Evolutionary conservation across 2,329 filamentous ascomycete genomes (phyloP), one percentile per base, ranked within the genome.

Genomic region (Cercospora sp.): DNA sequence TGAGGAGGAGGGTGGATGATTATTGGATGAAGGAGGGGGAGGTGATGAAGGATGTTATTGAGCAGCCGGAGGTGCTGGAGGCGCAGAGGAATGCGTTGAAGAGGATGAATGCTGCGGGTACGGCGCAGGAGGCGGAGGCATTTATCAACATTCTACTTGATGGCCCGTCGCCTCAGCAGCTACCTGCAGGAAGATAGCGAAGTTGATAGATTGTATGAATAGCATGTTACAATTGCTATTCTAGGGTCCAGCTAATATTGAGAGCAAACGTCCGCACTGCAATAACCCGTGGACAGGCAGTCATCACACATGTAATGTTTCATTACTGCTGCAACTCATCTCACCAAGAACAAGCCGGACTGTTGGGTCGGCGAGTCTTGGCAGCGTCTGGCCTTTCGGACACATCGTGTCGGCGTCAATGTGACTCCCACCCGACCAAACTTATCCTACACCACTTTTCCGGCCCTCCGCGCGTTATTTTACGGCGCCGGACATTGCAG

Each of bases 11-110:
- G 67, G 86, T 86, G 61, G 86, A 90, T 73, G 85, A 84, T 16
- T 97, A 97, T 80, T 98, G 94, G 94, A 82, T 84, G 9, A 89
- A 90, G 55, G 92, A 97, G 81, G 90, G 88, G 6, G 83, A 86
- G 62, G 79, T 92, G 32, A 92, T 91, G 86, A 82, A 86, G 40
- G 88, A 90, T 75, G 88, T 91, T 26, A 90, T 96, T 86, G 91
- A 93, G 82, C 91, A 94, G 70, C 85, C 88, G 69, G 90, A 91
- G 70, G 91, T 94, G 7, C 81, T 92, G 40, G 88, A 90, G 74
- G 87, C 90, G 63, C 86, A 93, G 69, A 89, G 90, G 68, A 86
- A 88, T 77, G 90, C 89, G 10, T 79, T 94, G 72, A 82, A 83
- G 74, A 85, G 88, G 64, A 85, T 92, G 68, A 85, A 92, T 76